Percentiles rank a stretch among this genome's conserved stretches.
phyloP scores from a whole-genome alignment of 306 rosid species.

The Glycine latifolia region DNA sequence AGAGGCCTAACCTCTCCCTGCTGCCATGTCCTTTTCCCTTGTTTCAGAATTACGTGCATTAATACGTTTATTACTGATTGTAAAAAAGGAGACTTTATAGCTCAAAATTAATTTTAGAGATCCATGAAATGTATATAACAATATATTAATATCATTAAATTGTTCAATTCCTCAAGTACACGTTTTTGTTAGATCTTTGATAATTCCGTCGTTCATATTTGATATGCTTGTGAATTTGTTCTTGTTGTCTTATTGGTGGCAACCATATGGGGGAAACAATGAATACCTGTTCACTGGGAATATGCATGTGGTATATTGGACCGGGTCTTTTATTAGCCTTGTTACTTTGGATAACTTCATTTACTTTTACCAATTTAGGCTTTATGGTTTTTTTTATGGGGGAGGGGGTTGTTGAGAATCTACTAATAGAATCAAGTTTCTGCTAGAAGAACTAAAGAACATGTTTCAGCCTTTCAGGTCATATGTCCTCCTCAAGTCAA shows the following conservation, averaged over 20 bases:
- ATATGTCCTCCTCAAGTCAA: background rate
- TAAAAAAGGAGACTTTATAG: background rate
- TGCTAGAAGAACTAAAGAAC: background rate
- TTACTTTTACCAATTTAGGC: background rate
- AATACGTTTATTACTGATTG: background rate
- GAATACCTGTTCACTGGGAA: background rate
- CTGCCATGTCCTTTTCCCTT: conserved; percentile 41
- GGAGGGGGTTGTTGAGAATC: conserved; percentile 14
- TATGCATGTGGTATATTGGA: background rate
- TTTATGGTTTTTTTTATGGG: background rate
- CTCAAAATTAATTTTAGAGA: conserved; percentile 1
- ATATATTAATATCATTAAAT: conserved; percentile 8
- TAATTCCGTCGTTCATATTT: conserved; percentile 15
- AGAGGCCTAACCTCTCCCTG: background rate
- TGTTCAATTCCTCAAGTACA: background rate
- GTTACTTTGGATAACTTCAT: conserved; percentile 1
- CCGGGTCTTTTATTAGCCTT: background rate
- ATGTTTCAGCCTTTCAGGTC: background rate
- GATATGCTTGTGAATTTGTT: conserved; percentile 5
- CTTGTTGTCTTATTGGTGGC: conserved; percentile 19
- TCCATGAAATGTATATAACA: background rate
- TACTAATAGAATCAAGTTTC: background rate
- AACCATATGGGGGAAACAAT: background rate
- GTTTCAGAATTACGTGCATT: conserved; percentile 11
- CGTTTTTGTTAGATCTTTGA: background rate